Evolutionary conservation across 768 basidiomycete species (phyloP).

Genomic region (Trametes elegans): DNA sequence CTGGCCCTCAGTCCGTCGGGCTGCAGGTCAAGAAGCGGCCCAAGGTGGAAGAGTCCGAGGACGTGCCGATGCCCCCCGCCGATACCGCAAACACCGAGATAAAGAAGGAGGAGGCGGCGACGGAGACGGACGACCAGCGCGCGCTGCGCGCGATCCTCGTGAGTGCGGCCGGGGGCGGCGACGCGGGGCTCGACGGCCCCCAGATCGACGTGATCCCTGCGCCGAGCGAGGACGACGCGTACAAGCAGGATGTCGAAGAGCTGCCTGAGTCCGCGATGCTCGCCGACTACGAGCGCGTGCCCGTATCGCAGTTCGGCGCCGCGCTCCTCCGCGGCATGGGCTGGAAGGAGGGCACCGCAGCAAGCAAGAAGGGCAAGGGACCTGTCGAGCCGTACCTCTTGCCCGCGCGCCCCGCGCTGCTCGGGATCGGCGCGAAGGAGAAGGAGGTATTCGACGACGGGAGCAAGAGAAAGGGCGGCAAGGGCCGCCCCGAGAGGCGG

Average conservation of each 20-base stretch:
- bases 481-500: conserved; percentile 60
- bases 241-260: conserved; percentile 77
- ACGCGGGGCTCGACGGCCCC: conserved; percentile 35
- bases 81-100: conserved; percentile 15
- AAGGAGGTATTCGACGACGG: conserved; percentile 71
- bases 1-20: conserved; percentile 69
- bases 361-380: conserved; percentile 56
- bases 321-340: conserved; percentile 96
- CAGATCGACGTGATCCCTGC: conserved; percentile 57
- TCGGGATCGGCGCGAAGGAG: conserved; percentile 95
- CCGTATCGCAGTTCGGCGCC: conserved; percentile 89
- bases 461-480: conserved; percentile 42
- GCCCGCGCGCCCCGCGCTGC: conserved; percentile 72
- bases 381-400: conserved; percentile 81
- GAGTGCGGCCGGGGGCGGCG: conserved; percentile 41
- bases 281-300: conserved; percentile 87
- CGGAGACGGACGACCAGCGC: conserved; percentile 74
- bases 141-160: conserved; percentile 81
- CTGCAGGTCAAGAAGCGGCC: conserved; percentile 48
- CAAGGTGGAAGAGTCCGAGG: conserved; percentile 27
- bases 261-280: conserved; percentile 75
- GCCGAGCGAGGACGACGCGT: conserved; percentile 76
- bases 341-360: conserved; percentile 82
- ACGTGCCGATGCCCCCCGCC: conserved; percentile 16
- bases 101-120: conserved; percentile 34